Evolutionary conservation across 2,329 filamentous ascomycete species (phyloP).

Genomic region (Talaromyces sp.): DNA sequence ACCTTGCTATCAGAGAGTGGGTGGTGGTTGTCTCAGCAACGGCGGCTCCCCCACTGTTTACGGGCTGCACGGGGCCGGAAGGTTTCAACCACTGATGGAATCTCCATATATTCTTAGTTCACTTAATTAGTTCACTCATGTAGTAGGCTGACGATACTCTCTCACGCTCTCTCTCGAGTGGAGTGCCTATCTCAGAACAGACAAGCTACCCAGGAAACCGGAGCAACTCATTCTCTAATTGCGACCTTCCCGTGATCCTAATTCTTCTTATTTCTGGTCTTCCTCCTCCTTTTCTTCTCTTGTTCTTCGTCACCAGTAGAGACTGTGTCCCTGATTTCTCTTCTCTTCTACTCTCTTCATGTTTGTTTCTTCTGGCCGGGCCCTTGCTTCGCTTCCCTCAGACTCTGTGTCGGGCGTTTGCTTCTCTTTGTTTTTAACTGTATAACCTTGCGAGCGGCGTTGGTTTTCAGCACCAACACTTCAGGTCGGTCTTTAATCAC

Average conservation of each 20-base stretch:
- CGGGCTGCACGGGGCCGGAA: constrained; percentile 15
- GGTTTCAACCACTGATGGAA: constrained; percentile 3
- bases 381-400: constrained; percentile 6
- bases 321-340: neutral
- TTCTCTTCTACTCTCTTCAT: constrained; percentile 2
- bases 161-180: neutral
- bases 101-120: too few species aligned
- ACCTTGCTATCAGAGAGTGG: neutral
- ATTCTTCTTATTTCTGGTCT: neutral
- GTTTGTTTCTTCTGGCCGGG: constrained; percentile 8
- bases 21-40: constrained; percentile 16
- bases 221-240: constrained; percentile 4
- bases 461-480: neutral
- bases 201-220: constrained; percentile 6
- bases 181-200: constrained; percentile 6
- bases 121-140: too few species aligned
- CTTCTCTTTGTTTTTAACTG: neutral
- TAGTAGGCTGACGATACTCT: too few species aligned
- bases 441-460: constrained; percentile 4
- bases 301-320: constrained; percentile 5
- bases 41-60: constrained; percentile 15
- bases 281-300: constrained; percentile 3
- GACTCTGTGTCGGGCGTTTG: neutral
- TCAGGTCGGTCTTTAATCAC: neutral
- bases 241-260: neutral